phyloP scores from a whole-genome alignment of 768 basidiomycete species.

The Cyclocybe cylindracea region DNA sequence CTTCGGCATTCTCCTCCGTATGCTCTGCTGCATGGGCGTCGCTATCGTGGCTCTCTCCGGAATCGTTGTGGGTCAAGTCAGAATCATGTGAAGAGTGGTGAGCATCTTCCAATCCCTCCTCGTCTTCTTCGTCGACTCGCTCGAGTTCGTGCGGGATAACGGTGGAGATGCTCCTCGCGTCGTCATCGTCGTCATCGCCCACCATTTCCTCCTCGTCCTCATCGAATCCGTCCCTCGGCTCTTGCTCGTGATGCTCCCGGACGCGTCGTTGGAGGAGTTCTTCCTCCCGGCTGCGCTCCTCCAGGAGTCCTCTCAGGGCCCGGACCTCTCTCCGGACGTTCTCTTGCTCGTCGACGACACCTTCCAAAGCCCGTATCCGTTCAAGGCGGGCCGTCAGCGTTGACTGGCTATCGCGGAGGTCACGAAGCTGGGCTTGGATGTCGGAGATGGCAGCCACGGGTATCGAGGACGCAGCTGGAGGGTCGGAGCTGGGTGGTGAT shows the following conservation, averaged over 20 bases:
- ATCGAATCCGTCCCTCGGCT: background rate
- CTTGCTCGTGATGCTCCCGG: conserved; percentile 24
- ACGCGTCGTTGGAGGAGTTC: conserved; percentile 16
- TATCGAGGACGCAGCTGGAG: conserved; percentile 19
- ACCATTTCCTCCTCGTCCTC: too few species aligned
- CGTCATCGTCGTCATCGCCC: too few species aligned
- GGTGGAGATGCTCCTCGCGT: too few species aligned
- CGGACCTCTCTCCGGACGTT: conserved; percentile 77
- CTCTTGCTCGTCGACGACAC: conserved; percentile 74
- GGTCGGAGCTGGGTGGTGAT: conserved; percentile 5
- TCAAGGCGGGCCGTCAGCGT: conserved; percentile 79
- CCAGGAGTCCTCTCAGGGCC: conserved; percentile 67
- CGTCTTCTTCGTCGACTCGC: conserved; percentile 75
- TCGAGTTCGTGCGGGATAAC: conserved; percentile 73
- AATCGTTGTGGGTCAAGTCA: too few species aligned
- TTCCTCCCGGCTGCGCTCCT: conserved; percentile 9
- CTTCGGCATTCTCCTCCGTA: too few species aligned
- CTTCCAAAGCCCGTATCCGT: conserved; percentile 81
- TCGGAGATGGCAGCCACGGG: conserved; percentile 44
- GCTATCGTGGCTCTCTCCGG: too few species aligned
- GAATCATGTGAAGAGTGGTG: too few species aligned
- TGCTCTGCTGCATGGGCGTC: too few species aligned
- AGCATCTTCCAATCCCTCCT: conserved; percentile 43
- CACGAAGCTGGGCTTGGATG: conserved; percentile 72
- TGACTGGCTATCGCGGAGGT: conserved; percentile 68